Conservation (phyloP, 495 filamentous ascomycete species). For the Hyaloscypha finlandica region DNA sequence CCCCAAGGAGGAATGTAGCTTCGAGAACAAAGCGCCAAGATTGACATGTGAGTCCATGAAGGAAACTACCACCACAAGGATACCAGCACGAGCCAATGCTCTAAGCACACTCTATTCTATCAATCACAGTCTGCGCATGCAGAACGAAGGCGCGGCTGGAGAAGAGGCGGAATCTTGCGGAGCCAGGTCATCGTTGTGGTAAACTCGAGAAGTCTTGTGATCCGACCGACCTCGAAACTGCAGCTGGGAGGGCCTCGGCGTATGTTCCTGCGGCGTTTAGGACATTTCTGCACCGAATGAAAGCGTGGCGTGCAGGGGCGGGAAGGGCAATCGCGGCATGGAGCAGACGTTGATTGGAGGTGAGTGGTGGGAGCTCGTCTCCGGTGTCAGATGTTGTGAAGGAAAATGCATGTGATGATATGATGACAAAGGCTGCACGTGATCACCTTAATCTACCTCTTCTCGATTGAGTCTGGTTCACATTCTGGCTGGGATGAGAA, state of each 20-base stretch:
- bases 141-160: background rate
- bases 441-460: background rate
- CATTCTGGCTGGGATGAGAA: too few relatives aligned
- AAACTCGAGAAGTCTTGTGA: background rate
- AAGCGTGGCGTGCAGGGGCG: background rate
- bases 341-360: background rate
- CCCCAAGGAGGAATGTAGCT: background rate
- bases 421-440: background rate
- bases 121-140: background rate
- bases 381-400: background rate
- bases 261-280: slow-evolving; percentile 12
- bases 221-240: slow-evolving; percentile 10
- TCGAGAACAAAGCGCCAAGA: slow-evolving; percentile 2
- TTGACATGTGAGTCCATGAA: slow-evolving; percentile 15
- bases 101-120: background rate
- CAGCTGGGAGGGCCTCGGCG: slow-evolving; percentile 8
- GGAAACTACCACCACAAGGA: background rate
- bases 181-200: background rate
- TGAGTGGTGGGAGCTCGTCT: background rate
- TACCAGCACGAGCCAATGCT: background rate
- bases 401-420: background rate
- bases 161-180: background rate
- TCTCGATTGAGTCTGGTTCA: too few relatives aligned
- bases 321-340: background rate
- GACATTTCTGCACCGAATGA: slow-evolving; percentile 2